A percentile compares a stretch with the other conserved stretches of the same genome.
Conservation (phyloP, 2,329 filamentous ascomycete genomes). For the Lasiodiplodia sp. region DNA sequence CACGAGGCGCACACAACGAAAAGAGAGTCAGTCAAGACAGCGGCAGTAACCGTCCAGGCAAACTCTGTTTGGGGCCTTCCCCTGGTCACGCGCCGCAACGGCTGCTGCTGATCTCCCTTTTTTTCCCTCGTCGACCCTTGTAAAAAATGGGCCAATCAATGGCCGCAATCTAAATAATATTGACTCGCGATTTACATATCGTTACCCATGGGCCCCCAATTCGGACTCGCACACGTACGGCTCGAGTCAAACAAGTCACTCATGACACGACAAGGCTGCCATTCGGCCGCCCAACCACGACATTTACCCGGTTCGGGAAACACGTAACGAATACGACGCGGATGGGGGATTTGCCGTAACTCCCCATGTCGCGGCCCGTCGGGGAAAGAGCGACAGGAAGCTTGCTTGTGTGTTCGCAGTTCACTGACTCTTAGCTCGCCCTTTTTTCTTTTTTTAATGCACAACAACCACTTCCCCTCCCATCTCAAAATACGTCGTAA, state of each 20-base stretch:
- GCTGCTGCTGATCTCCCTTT: conserved; percentile 25
- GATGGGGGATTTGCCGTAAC: conserved; percentile 12
- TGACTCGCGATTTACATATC: neutral
- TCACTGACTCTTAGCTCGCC: neutral
- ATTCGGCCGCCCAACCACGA: neutral
- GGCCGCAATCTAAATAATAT: neutral
- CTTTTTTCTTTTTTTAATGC: neutral
- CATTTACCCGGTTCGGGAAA: conserved; percentile 7
- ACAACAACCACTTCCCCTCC: neutral
- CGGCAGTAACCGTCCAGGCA: conserved; percentile 19
- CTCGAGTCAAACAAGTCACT: conserved; percentile 2
- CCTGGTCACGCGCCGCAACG: conserved; percentile 21
- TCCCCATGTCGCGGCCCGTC: conserved; percentile 4
- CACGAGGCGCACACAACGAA: neutral
- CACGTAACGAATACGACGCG: conserved; percentile 18
- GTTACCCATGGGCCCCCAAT: neutral
- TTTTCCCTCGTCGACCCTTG: neutral
- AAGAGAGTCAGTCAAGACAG: neutral
- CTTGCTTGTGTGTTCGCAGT: too few relatives aligned
- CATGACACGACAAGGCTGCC: conserved; percentile 1
- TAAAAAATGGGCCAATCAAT: neutral
- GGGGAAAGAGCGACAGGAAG: neutral
- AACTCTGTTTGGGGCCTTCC: neutral
- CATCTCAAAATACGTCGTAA: neutral
- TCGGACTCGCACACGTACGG: neutral